Conservation (phyloP, 495 filamentous ascomycete species). For the Trichoderma virens region DNA sequence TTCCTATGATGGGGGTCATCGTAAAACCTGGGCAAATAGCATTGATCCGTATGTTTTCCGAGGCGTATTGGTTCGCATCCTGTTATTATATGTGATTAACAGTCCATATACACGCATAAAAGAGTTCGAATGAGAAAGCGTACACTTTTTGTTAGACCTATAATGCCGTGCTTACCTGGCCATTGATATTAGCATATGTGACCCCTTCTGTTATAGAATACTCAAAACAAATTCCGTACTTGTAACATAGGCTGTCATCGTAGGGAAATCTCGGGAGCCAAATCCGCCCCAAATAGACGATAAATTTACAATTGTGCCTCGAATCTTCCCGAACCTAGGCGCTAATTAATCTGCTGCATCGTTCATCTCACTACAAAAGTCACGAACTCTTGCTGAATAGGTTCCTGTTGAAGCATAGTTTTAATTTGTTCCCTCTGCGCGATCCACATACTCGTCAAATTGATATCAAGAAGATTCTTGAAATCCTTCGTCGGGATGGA, state of each 20-base stretch:
- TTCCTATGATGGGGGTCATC: slow-evolving; percentile 31
- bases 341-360: background rate
- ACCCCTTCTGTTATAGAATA: slow-evolving; percentile 22
- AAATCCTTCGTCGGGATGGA: slow-evolving; percentile 27
- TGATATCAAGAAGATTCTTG: slow-evolving; percentile 34
- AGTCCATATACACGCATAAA: background rate
- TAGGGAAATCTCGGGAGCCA: background rate
- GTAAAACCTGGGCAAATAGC: slow-evolving; percentile 42
- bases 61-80: slow-evolving; percentile 38
- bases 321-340: background rate
- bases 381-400: slow-evolving; percentile 32
- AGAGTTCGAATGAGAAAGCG: no score
- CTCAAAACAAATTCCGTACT: background rate
- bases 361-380: background rate
- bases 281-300: background rate
- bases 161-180: slow-evolving; percentile 35
- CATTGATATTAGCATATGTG: slow-evolving; percentile 14
- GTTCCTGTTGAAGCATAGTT: slow-evolving; percentile 28
- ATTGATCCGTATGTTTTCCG: slow-evolving; percentile 41
- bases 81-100: background rate
- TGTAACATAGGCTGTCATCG: background rate
- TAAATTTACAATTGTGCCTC: background rate
- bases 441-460: slow-evolving; percentile 38
- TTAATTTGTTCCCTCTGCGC: slow-evolving; percentile 35
- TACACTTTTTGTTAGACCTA: slow-evolving; percentile 34